Evolutionary conservation across 306 rosid species (phyloP), one percentile per base, ranked within the genome.

Genomic region (Lithocarpus polystachyus): DNA sequence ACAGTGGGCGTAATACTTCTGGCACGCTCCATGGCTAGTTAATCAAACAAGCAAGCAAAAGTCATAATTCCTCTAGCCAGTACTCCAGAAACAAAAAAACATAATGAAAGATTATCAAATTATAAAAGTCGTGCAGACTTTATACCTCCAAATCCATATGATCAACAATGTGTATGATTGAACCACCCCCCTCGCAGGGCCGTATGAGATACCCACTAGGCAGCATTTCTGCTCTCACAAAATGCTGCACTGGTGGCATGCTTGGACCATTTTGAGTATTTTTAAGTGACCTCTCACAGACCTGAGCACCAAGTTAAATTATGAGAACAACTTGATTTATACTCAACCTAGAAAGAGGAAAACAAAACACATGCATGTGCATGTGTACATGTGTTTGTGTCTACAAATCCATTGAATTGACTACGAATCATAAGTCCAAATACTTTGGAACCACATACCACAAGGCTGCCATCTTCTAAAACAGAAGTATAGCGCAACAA

Each of bases 131-230:
- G 6, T 7, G 73, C 72, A 22, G 33, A 69, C 52, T 72, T 26
- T 37, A 60, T 84, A 94, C 98, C 97, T 92, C 97, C 84, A 94
- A 84, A 80, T 94, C 92, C 91, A 93, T 83, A 83, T 93, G 97
- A 86, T 95, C 99, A 86, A 94, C 98, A 10, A 94, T 85, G 85
- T 94, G 98, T 40, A 94, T 92, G 81, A 94, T 94, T 59, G 98
- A 94, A 75, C 98, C 98, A 56, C 98, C 98, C 64, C 98, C 98
- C 74, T 94, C 98, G 84, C 98, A 94, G 76, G 98, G 97, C 40
- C 99, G 89, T 77, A 92, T 89, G 72, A 94, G 89, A 65, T 94
- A 94, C 67, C 99, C 99, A 77, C 99, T 89, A 59, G 99, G 93
- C 79, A 94, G 89, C 95, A 94, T 89, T 77, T 94, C 99, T 71